These are phyloP conservation scores for Apiotrichum siamense DNA, from an alignment of 1,284 basidiomycete species.

Conservation along the genomic window DNA sequence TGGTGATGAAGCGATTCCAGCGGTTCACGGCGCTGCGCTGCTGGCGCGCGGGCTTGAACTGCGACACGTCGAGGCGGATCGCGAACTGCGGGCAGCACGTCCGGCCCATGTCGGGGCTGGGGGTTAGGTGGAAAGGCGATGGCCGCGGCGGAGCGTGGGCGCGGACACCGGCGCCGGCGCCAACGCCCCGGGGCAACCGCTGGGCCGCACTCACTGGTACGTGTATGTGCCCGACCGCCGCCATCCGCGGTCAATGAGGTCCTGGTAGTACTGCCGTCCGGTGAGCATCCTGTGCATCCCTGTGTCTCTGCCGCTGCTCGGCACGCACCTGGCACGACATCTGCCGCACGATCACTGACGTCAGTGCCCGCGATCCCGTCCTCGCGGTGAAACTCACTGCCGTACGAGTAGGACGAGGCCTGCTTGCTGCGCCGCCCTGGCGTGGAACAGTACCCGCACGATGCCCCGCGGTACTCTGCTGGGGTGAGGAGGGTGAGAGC, in stretches of 20 bases:
- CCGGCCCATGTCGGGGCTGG: slow-evolving; percentile 66
- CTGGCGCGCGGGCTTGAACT: slow-evolving; percentile 69
- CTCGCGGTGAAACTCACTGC: slow-evolving; percentile 32
- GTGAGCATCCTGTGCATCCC: not conserved
- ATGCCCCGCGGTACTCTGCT: slow-evolving; percentile 36
- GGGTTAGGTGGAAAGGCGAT: slow-evolving; percentile 1
- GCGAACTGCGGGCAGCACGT: slow-evolving; percentile 93
- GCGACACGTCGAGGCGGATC: slow-evolving; percentile 70
- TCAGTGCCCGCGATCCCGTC: not conserved
- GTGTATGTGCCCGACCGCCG: slow-evolving; percentile 73
- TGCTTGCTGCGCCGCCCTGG: slow-evolving; percentile 37
- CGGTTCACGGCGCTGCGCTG: slow-evolving; percentile 66
- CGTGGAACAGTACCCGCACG: slow-evolving; percentile 51
- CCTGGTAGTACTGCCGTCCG: slow-evolving; percentile 46
- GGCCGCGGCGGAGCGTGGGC: not conserved
- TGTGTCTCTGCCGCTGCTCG: no score
- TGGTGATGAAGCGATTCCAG: slow-evolving; percentile 58
- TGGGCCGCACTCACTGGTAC: slow-evolving; percentile 34
- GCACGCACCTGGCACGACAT: slow-evolving; percentile 31
- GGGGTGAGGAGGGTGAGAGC: slow-evolving; percentile 30
- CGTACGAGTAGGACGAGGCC: slow-evolving; percentile 47
- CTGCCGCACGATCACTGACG: slow-evolving; percentile 19
- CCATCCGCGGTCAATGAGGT: slow-evolving; percentile 81
- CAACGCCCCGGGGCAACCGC: not conserved
- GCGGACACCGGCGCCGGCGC: not conserved